phyloP scores from a whole-genome alignment of 306 rosid genomes.

The Senna tora region DNA sequence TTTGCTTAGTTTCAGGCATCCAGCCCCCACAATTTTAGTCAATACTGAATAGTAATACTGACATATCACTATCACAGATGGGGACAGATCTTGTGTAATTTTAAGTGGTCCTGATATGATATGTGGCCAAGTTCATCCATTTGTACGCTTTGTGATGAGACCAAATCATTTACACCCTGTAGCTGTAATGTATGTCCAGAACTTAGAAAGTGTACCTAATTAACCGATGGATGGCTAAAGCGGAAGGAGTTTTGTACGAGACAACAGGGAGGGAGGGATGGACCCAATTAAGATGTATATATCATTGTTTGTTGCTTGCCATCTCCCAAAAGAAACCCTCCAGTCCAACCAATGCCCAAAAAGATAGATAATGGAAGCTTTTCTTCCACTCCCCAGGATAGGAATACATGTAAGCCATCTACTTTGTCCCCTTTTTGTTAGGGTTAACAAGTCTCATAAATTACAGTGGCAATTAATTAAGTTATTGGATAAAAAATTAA shows the following conservation, averaged over 20 bases:
- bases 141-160: background rate
- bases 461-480: too few relatives aligned
- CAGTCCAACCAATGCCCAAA: too few relatives aligned
- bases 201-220: background rate
- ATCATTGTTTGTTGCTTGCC: background rate
- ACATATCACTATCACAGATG: background rate
- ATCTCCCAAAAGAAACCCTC: background rate
- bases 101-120: too few relatives aligned
- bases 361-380: background rate
- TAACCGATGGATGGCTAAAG: background rate
- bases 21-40: background rate
- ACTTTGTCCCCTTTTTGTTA: background rate
- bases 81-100: too few relatives aligned
- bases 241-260: background rate
- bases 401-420: background rate
- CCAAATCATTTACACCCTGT: background rate
- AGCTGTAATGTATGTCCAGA: background rate
- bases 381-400: background rate
- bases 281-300: too few relatives aligned
- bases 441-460: background rate
- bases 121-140: background rate
- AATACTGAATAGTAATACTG: background rate
- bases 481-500: too few relatives aligned
- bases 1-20: background rate
- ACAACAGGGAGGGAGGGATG: background rate